Evolutionary conservation across 129 eudicot genomes (phyloP), one percentile per base, ranked within the genome.

Genomic region (Helianthus tuberosus): DNA sequence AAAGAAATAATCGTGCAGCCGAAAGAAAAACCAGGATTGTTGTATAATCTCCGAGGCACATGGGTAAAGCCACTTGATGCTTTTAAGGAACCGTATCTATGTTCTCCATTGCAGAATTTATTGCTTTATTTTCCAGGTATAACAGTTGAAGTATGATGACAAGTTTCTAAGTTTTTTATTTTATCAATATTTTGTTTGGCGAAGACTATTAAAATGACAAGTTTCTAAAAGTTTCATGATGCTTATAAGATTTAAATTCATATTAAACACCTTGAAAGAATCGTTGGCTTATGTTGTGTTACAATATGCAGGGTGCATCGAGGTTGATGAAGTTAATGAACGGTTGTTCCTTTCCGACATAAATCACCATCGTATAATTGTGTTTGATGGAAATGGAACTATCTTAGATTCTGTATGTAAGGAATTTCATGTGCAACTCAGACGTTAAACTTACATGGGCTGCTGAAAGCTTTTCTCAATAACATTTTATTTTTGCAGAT

Each of bases 361-460:
- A 79, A 94, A 94, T 81, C 97, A 91, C 77, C 99, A 94, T 68
- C 86, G 99, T 41, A 84, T 94, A 68, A 83, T 94, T 66, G 84
- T 94, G 64, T 80, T 84, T 51, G 86, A 85, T 77, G 79, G 81
- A 68, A 72, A 76, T 69, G 97, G 97, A 66, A 80, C 79, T 57
- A 88, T 94, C 82, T 82, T 91, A 71, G 97, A 94, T 79, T 82
- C 77, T 81, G 99, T 94, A 86, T 67, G 97, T 88, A 64, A 75
- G 74, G 50, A 63, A 20, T 76, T 74, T 35, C 57, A 71, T 65
- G 71, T 51, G 36, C 60, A 25, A 11, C 39, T 41, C 55, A 25
- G 65, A 61, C 53, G 35, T 14, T 20, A 68, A 17, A 63, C 38
- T 47, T n/a, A 54, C 12, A 14, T n/a, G 77, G 66, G 57, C 4